Percentiles rank a stretch among this genome's conserved stretches.
Conservation (phyloP, 1,284 basidiomycete species). For the Mycosarcoma maydis region DNA sequence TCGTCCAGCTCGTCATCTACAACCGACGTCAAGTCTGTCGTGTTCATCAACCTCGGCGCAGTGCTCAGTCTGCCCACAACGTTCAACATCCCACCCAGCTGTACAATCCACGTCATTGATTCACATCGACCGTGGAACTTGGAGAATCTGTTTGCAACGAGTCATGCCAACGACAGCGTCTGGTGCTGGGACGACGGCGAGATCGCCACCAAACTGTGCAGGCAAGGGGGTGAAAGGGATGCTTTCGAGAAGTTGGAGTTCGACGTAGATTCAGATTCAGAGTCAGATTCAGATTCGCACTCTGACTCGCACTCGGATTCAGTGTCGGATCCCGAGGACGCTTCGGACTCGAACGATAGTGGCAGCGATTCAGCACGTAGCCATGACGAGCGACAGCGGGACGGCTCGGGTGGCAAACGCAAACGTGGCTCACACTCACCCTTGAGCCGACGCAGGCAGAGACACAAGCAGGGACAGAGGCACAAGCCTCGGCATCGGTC, state of each 20-base stretch:
- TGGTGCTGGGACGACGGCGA: conserved; percentile 66
- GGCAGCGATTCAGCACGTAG: conserved; percentile 19
- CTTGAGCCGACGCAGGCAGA: no score
- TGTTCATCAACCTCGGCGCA: conserved; percentile 91
- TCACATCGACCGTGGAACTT: conserved; percentile 90
- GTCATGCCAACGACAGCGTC: conserved; percentile 62
- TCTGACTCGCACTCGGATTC: no score
- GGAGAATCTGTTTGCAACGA: conserved; percentile 82
- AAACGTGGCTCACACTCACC: conserved; percentile 16
- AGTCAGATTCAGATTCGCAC: conserved; percentile 75
- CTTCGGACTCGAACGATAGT: conserved; percentile 74
- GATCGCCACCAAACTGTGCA: conserved; percentile 40
- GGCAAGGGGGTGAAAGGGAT: conserved; percentile 45
- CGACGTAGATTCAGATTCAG: conserved; percentile 65
- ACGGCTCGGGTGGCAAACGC: conserved; percentile 24
- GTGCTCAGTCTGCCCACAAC: conserved; percentile 79
- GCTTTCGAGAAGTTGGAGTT: conserved; percentile 59
- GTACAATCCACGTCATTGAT: conserved; percentile 83
- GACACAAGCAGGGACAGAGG: no score
- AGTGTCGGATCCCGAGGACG: no score
- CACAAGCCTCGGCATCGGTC: conserved; percentile 5
- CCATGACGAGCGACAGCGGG: conserved; percentile 21
- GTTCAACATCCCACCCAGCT: conserved; percentile 70
- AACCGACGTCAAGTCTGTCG: conserved; percentile 84
- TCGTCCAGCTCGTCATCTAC: conserved; percentile 1